These are phyloP conservation scores for Citrus trifoliata DNA, from an alignment of 345 rosid genomes.

Conservation along the genomic window DNA sequence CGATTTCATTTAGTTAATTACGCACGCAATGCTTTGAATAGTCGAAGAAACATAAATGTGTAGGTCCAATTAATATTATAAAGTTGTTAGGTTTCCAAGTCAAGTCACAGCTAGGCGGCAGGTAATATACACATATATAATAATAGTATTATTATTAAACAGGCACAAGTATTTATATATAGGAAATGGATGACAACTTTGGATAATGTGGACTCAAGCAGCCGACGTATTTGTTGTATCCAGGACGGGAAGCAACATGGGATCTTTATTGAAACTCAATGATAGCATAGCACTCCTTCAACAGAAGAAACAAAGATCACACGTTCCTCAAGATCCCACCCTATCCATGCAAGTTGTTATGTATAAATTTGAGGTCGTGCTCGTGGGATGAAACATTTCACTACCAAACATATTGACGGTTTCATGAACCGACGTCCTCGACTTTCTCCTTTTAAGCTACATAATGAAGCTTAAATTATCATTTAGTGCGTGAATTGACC, in stretches of 20 bases:
- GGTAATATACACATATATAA: not conserved
- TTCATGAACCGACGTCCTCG: too few relatives aligned
- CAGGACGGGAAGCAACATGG: conserved; percentile 8
- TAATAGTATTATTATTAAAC: too few relatives aligned
- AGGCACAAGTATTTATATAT: too few relatives aligned
- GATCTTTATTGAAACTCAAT: not conserved
- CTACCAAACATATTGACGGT: too few relatives aligned
- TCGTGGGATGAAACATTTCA: too few relatives aligned
- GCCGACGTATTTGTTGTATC: not conserved
- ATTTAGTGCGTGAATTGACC: too few relatives aligned
- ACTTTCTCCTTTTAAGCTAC: too few relatives aligned
- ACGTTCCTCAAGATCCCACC: not conserved
- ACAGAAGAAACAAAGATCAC: not conserved
- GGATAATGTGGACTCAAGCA: not conserved
- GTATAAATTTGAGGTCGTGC: not conserved
- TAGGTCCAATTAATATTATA: not conserved
- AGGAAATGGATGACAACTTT: not conserved
- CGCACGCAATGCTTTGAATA: not conserved
- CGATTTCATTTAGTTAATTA: not conserved
- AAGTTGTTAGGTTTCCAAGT: not conserved
- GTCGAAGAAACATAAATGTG: not conserved
- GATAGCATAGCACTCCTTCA: not conserved
- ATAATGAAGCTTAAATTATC: too few relatives aligned
- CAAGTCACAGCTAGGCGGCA: not conserved
- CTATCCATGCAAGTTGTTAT: not conserved